These are phyloP conservation scores for Stevia rebaudiana DNA, from an alignment of 140 eudicot species.

Conservation along the genomic window DNA sequence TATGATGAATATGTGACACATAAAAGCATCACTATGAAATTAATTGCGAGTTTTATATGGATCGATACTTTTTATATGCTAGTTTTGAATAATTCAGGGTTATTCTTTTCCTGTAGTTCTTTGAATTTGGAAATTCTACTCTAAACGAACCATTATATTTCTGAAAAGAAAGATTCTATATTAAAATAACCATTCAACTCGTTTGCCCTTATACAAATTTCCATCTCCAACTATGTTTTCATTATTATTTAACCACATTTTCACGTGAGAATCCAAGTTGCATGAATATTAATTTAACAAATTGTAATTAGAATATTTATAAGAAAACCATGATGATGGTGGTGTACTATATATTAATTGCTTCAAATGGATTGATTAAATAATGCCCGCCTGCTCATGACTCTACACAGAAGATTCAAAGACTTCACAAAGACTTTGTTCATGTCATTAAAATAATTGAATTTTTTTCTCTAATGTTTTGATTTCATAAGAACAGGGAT, in stretches of 20 bases:
- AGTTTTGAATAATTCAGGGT: too few relatives aligned
- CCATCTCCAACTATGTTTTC: not conserved
- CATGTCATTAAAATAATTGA: not conserved
- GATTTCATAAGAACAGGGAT: too few relatives aligned
- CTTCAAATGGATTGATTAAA: not conserved
- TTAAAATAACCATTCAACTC: too few relatives aligned
- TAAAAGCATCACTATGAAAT: too few relatives aligned
- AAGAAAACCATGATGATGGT: conserved; percentile 16
- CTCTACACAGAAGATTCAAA: conserved; percentile 20
- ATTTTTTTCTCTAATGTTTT: not conserved
- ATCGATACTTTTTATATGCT: too few relatives aligned
- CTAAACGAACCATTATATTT: too few relatives aligned
- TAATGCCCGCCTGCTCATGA: not conserved
- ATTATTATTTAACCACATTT: not conserved
- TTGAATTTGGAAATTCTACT: too few relatives aligned
- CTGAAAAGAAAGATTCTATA: too few relatives aligned
- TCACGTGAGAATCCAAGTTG: conserved; percentile 35
- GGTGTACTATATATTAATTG: conserved; percentile 1
- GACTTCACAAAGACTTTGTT: conserved; percentile 3
- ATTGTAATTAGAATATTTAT: conserved; percentile 7
- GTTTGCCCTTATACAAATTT: not conserved
- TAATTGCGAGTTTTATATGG: too few relatives aligned
- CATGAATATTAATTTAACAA: conserved; percentile 23
- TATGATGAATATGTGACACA: too few relatives aligned
- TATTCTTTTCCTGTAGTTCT: too few relatives aligned